Percentiles rank a stretch among this genome's conserved stretches.
phyloP scores from a whole-genome alignment of 352 stramenopile species.

The Poterioochromonas sp. region DNA sequence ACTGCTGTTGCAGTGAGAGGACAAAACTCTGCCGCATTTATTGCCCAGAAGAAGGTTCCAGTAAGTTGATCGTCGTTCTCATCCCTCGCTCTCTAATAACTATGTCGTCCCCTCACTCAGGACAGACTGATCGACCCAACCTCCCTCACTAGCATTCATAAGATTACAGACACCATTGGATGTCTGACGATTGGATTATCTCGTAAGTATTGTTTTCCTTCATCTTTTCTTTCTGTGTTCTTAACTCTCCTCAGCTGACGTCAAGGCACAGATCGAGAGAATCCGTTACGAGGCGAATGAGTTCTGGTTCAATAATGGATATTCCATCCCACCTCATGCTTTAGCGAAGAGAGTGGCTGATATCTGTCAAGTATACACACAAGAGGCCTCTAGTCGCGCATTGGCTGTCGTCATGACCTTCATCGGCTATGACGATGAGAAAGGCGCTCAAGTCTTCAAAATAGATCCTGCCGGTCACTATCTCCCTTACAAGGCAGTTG shows the following conservation, averaged over 20 bases:
- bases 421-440: conserved; percentile 93
- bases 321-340: conserved; percentile 83
- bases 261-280: conserved; percentile 80
- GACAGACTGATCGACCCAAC: conserved; percentile 87
- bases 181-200: conserved; percentile 84
- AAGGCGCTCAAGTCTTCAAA: conserved; percentile 93
- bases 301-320: conserved; percentile 86
- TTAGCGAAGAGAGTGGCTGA: conserved; percentile 93
- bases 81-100: conserved; percentile 9
- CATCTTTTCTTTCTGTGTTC: background rate
- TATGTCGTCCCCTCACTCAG: conserved; percentile 47
- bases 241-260: conserved; percentile 58
- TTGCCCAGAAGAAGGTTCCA: conserved; percentile 98
- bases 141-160: conserved; percentile 89
- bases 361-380: conserved; percentile 79
- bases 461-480: conserved; percentile 96
- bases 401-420: conserved; percentile 90
- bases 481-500: conserved; percentile 74
- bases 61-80: conserved; percentile 45
- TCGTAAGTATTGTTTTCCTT: conserved; percentile 36
- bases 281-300: conserved; percentile 91
- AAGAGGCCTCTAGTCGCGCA: conserved; percentile 72
- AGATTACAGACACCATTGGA: conserved; percentile 86
- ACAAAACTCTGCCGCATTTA: conserved; percentile 79
- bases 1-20: conserved; percentile 91